Evolutionary conservation across 768 basidiomycete species (phyloP).

Genomic region (Daedalea quercina): DNA sequence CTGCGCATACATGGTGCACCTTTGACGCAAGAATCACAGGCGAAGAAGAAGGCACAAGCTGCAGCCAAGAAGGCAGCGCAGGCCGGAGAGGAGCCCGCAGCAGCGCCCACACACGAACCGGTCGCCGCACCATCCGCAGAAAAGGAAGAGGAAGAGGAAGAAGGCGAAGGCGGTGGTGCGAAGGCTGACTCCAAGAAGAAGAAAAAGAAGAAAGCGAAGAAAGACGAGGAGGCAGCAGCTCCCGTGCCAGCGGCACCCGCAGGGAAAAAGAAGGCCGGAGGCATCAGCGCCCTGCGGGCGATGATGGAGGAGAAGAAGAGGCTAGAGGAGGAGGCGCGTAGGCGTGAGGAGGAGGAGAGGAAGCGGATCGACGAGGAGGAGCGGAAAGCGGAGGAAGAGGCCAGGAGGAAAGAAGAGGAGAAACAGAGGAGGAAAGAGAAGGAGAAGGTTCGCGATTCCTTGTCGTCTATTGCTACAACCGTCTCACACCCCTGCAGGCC

Average conservation of each 20-base stretch:
- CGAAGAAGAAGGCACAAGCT: slow-evolving; percentile 91
- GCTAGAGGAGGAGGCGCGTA: slow-evolving; percentile 76
- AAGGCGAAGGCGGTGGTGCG: slow-evolving; percentile 44
- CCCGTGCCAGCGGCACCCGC: slow-evolving; percentile 35
- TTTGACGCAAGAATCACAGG: slow-evolving; percentile 40
- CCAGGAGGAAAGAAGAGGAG: slow-evolving; percentile 69
- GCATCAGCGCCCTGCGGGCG: slow-evolving; percentile 78
- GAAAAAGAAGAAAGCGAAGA: slow-evolving; percentile 82
- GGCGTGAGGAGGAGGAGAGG: slow-evolving; percentile 69
- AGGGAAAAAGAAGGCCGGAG: slow-evolving; percentile 66
- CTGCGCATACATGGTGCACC: not conserved
- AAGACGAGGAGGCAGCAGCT: slow-evolving; percentile 61
- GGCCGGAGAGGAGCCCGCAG: slow-evolving; percentile 23
- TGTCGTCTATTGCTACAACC: slow-evolving; percentile 1
- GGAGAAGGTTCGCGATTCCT: slow-evolving; percentile 54
- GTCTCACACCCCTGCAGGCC: slow-evolving; percentile 39
- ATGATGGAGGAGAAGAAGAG: slow-evolving; percentile 91
- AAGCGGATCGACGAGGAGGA: slow-evolving; percentile 88
- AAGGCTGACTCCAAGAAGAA: slow-evolving; percentile 56
- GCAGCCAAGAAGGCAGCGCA: slow-evolving; percentile 65
- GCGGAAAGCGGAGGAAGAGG: slow-evolving; percentile 69
- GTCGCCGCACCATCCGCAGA: slow-evolving; percentile 23
- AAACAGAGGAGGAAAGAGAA: slow-evolving; percentile 82
- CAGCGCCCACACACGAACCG: slow-evolving; percentile 25
- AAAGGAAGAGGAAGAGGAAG: slow-evolving; percentile 50